Base-by-base conservation (phyloP, 2,329 filamentous ascomycete genomes). In the Colletotrichum falcatum region DNA sequence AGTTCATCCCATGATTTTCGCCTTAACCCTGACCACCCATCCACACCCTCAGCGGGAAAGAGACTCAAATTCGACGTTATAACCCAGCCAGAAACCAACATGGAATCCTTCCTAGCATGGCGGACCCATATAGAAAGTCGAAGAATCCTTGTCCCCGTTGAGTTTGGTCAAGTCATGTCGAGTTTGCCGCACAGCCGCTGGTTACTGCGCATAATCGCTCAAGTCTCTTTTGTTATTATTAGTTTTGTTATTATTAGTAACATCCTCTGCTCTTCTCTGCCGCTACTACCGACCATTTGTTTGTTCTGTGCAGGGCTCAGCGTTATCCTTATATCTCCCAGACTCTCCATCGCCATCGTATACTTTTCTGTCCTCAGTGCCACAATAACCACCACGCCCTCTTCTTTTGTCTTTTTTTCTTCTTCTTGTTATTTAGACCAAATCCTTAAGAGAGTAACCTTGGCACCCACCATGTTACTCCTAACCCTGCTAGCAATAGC, bases 51-150 rank as follows among this genome's bases (percentile, higher is more conserved):
- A 61, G 55, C 18, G 48, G 58, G 37, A 62, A 65, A n/a, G 37
- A 54, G 61, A 65, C 54, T 49, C 35, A 12, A 48, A 51, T 56
- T 66, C 56, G 63, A 61, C 62, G 66, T 66, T 62, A 70, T 70
- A 70, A 37, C 66, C 56, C 20, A 56, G 23, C 49, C 56, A 35
- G 6, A 70, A 42, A 49, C 62, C 62, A 66, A 44, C 16, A 26
- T 44, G 49, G 56, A 66, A 48, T 63, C 2, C 35, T 37, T 49
- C 61, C 58, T 70, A 70, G 66, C 51, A 42, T 35, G 23, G 49
- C 66, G 66, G 66, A 63, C 51, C 66, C 49, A 54, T 66, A 44
- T n/a, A 44, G 49, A 46, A 58, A 42, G 53, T 42, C 39, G 55
- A 70, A 61, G 62, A 46, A 12, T 61, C 42, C 16, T 16, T 26